Percentiles rank a stretch among this genome's conserved stretches.
These are phyloP conservation scores for Phialophora expanda DNA, from an alignment of 2,329 filamentous ascomycete genomes.

Conservation along the genomic window DNA sequence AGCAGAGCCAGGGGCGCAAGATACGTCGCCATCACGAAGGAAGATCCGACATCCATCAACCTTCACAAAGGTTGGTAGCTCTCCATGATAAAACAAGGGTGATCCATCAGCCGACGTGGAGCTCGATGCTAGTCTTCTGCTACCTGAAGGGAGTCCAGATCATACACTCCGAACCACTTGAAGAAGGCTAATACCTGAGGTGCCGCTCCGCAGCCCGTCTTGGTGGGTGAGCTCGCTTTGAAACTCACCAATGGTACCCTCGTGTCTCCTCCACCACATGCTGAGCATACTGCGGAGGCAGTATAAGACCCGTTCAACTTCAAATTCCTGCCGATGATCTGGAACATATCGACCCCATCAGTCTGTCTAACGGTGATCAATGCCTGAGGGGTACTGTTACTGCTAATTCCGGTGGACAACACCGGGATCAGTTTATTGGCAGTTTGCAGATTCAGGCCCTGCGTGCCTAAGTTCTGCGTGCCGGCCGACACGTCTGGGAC, in stretches of 20 bases:
- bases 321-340: conserved; percentile 3
- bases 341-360: conserved; percentile 6
- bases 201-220: conserved; percentile 1
- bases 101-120: neutral
- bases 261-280: neutral
- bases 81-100: no score
- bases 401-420: no score
- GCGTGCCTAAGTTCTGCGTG: neutral
- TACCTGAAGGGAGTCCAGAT: neutral
- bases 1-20: no score
- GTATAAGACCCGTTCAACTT: conserved; percentile 3
- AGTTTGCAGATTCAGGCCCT: neutral
- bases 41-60: no score
- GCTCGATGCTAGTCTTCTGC: neutral
- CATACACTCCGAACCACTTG: conserved; percentile 14
- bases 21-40: no score
- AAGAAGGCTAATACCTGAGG: conserved; percentile 6
- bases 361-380: neutral
- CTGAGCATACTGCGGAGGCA: neutral
- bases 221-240: conserved; percentile 1
- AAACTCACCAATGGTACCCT: conserved; percentile 2
- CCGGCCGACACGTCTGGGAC: neutral
- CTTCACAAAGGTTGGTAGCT: no score
- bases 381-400: neutral
- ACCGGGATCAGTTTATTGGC: conserved; percentile 4